Conservation (phyloP, 2,329 filamentous ascomycete genomes). For the Ophioceras dolichostomum region DNA sequence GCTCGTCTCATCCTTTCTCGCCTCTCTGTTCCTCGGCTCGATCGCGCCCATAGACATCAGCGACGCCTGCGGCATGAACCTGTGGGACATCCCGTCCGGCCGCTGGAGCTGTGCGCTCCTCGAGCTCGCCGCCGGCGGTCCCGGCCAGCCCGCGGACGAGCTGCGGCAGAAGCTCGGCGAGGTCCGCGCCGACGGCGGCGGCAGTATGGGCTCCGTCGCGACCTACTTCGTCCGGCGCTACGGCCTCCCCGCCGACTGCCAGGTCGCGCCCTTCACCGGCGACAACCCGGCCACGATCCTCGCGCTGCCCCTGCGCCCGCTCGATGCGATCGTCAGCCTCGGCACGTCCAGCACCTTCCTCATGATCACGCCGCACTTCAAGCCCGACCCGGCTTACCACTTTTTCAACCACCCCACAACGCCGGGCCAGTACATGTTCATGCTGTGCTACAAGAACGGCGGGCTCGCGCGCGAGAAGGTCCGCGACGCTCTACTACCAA, state of each 20-base stretch:
- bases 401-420: constrained; percentile 98
- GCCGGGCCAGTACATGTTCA: constrained; percentile 92
- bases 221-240: constrained; percentile 69
- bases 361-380: constrained; percentile 90
- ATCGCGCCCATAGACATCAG: constrained; percentile 87
- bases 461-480: constrained; percentile 84
- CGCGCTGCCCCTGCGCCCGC: constrained; percentile 71
- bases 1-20: constrained; percentile 89
- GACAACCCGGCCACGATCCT: constrained; percentile 96
- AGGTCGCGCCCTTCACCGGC: constrained; percentile 78
- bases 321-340: constrained; percentile 88
- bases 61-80: constrained; percentile 92
- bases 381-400: constrained; percentile 82
- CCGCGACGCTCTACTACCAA: constrained; percentile 60
- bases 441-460: constrained; percentile 99
- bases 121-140: constrained; percentile 55
- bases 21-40: constrained; percentile 74
- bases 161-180: constrained; percentile 70
- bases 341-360: constrained; percentile 95
- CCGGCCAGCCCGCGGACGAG: constrained; percentile 41
- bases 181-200: constrained; percentile 70
- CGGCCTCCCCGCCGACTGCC: constrained; percentile 63
- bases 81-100: constrained; percentile 77
- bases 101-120: constrained; percentile 66
- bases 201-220: constrained; percentile 62